A percentile compares a stretch with the other conserved stretches of the same genome.
Evolutionary conservation across 148 eudicot genomes (phyloP).

Genomic region (Camellia granthamiana): DNA sequence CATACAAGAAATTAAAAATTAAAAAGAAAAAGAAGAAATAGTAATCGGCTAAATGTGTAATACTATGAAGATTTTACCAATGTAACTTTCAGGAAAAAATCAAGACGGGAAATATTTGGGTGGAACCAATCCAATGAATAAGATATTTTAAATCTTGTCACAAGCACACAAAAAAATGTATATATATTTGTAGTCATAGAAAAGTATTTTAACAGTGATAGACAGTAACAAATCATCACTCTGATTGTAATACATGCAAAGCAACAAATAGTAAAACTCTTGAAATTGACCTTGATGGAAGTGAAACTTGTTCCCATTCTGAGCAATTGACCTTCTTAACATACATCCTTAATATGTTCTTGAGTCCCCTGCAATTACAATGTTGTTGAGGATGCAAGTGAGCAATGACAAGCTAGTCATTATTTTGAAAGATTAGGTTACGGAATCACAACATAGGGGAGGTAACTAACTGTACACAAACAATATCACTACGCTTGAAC

Average conservation of each 20-base stretch:
- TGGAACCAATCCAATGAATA: too few relatives aligned
- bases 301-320: slow-evolving; percentile 76
- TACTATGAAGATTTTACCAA: too few relatives aligned
- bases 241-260: background rate
- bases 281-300: slow-evolving; percentile 70
- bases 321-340: slow-evolving; percentile 54
- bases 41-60: background rate
- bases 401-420: slow-evolving; percentile 6
- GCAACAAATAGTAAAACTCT: background rate
- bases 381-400: background rate
- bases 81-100: too few relatives aligned
- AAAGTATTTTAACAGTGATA: background rate
- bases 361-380: slow-evolving; percentile 66
- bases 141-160: background rate
- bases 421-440: background rate
- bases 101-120: too few relatives aligned
- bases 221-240: slow-evolving; percentile 3
- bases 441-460: background rate
- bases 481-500: background rate
- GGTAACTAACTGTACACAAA: background rate
- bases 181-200: too few relatives aligned
- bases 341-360: slow-evolving; percentile 67
- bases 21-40: too few relatives aligned
- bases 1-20: too few relatives aligned
- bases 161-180: too few relatives aligned